phyloP scores from a whole-genome alignment of 2,329 filamentous ascomycete genomes.

The Fusarium xyrophilum region DNA sequence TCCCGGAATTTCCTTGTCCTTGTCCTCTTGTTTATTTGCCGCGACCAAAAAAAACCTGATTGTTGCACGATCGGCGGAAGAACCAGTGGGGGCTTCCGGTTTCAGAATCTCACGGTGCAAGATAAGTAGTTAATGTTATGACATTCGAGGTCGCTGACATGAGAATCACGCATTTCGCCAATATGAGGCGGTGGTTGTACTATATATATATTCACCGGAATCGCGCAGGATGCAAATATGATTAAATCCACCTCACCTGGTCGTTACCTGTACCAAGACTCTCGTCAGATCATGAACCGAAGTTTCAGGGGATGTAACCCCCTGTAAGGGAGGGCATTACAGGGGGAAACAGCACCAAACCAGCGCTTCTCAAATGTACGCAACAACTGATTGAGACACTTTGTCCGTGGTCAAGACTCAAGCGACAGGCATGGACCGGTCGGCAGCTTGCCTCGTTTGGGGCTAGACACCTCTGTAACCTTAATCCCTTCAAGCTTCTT shows the following conservation, averaged over 20 bases:
- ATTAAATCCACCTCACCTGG: neutral
- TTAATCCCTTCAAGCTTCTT: conserved; percentile 29
- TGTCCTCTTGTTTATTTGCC: neutral
- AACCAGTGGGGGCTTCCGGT: neutral
- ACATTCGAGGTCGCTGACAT: neutral
- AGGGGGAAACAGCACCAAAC: neutral
- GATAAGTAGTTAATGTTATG: neutral
- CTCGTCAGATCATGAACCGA: neutral
- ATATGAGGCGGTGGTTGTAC: neutral
- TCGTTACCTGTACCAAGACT: neutral
- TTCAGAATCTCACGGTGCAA: neutral
- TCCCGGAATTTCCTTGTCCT: neutral
- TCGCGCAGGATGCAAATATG: neutral
- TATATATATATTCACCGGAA: neutral
- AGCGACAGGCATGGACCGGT: neutral
- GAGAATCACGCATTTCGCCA: neutral
- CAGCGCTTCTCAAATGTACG: conserved; percentile 18
- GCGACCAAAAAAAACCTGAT: conserved; percentile 20
- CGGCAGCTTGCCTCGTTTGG: conserved; percentile 25
- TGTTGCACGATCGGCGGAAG: conserved; percentile 18
- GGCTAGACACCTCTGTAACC: conserved; percentile 28
- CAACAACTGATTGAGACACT: conserved; percentile 12
- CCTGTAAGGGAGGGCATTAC: neutral
- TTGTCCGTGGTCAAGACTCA: neutral
- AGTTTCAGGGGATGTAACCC: neutral